Percentiles rank a stretch among this genome's conserved stretches.
These are phyloP conservation scores for Eutrema salsugineum DNA, from an alignment of 441 rosid genomes.

Conservation along the genomic window DNA sequence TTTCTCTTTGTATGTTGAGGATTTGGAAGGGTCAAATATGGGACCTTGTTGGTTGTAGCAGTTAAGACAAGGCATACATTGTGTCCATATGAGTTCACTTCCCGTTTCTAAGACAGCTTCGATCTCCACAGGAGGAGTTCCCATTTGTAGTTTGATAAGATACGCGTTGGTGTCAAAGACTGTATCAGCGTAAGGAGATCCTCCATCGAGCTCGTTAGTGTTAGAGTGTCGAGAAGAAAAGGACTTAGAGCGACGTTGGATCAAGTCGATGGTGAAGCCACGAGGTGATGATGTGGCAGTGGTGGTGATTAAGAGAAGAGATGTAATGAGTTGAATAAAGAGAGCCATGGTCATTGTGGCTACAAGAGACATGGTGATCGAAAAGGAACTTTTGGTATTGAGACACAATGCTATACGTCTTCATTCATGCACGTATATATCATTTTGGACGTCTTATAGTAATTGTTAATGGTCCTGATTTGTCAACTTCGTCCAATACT, in stretches of 20 bases:
- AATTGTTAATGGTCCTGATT: neutral
- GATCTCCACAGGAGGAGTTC: constrained; percentile 21
- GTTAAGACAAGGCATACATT: constrained; percentile 8
- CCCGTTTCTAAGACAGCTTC: constrained; percentile 5
- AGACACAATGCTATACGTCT: neutral
- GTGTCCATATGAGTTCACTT: constrained; percentile 8
- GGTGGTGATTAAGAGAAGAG: neutral
- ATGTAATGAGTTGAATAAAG: constrained; percentile 3
- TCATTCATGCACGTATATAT: neutral
- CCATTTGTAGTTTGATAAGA: constrained; percentile 15
- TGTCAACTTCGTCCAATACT: neutral
- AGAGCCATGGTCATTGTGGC: neutral
- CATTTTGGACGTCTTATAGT: neutral
- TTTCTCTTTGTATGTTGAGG: constrained; percentile 12
- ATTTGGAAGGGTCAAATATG: constrained; percentile 10
- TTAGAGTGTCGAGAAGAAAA: neutral
- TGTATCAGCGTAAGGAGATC: constrained; percentile 2
- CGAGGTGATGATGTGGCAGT: constrained; percentile 5
- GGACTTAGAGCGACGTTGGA: constrained; percentile 2
- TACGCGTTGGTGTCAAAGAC: neutral
- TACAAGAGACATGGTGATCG: neutral
- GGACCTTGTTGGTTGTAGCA: constrained; percentile 6
- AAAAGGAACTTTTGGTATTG: neutral
- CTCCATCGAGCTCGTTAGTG: neutral
- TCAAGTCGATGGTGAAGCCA: constrained; percentile 21